A percentile compares a stretch with the other conserved stretches of the same genome.
Evolutionary conservation across 139 green algal genomes (phyloP).

Genomic region (Closterium sp.): DNA sequence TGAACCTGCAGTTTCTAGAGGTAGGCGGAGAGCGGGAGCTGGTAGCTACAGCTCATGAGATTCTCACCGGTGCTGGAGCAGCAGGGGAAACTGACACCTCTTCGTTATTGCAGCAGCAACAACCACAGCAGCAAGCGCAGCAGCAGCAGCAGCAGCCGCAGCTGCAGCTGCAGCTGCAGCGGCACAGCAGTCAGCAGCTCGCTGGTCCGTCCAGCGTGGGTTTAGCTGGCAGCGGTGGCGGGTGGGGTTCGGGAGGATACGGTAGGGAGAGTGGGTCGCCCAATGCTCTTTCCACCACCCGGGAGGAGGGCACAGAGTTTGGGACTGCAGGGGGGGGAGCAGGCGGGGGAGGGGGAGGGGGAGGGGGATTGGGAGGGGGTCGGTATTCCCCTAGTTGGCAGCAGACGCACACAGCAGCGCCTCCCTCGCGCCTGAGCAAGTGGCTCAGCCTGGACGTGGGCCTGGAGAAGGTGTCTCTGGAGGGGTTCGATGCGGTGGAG

Average conservation of each 20-base stretch:
- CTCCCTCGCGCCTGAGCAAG: neutral
- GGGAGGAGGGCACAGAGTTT: neutral
- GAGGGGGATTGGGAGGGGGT: neutral
- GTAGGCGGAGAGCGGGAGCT: neutral
- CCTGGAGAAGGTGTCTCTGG: neutral
- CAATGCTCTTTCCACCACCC: neutral
- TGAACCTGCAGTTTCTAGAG: slow-evolving; percentile 6
- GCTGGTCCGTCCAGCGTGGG: neutral
- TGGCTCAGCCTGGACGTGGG: slow-evolving; percentile 1
- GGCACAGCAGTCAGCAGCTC: neutral
- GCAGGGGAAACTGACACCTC: neutral
- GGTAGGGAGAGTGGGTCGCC: neutral
- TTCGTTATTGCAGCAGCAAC: neutral
- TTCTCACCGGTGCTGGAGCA: neutral
- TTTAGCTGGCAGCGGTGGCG: neutral
- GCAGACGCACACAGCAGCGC: neutral
- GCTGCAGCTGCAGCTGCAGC: neutral
- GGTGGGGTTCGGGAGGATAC: neutral
- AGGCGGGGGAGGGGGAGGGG: too few relatives aligned
- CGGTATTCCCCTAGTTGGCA: neutral
- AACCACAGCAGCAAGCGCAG: neutral
- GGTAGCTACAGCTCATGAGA: neutral
- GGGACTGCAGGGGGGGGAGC: neutral
- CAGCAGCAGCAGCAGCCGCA: neutral
- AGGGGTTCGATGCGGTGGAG: neutral